phyloP scores from a whole-genome alignment of 2,329 filamentous ascomycete species.

The Cercospora brassicicola region DNA sequence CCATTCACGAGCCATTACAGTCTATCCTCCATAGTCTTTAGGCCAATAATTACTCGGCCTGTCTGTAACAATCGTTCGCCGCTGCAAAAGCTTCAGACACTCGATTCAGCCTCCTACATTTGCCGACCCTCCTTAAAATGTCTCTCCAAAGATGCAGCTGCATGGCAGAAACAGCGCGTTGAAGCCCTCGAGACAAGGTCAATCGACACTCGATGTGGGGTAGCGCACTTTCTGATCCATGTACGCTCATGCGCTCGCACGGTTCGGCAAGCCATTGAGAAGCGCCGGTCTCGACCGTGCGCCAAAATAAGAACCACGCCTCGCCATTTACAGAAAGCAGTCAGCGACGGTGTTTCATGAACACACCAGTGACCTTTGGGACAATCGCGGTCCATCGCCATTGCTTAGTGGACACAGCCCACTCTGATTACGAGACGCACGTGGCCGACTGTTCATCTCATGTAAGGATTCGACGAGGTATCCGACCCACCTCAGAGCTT shows the following conservation, averaged over 20 bases:
- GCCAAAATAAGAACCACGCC: slow-evolving; percentile 14
- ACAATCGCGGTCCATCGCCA: slow-evolving; percentile 8
- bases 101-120: background rate
- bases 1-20: background rate
- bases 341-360: slow-evolving; percentile 14
- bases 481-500: slow-evolving; percentile 4
- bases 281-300: slow-evolving; percentile 9
- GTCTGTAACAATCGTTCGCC: background rate
- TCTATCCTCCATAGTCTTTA: background rate
- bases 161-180: background rate
- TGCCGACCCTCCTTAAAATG: background rate
- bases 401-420: slow-evolving; percentile 3
- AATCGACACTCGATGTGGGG: slow-evolving; percentile 8
- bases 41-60: background rate
- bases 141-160: background rate
- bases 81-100: background rate
- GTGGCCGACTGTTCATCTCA: slow-evolving; percentile 8
- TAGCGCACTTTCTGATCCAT: slow-evolving; percentile 4
- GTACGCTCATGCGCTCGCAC: slow-evolving; percentile 4
- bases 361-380: background rate
- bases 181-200: background rate
- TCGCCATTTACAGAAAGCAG: background rate
- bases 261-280: background rate
- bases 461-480: slow-evolving; percentile 5
- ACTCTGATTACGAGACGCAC: slow-evolving; percentile 9